A percentile compares a stretch with the other conserved stretches of the same genome.
These are phyloP conservation scores for Cryptococcus sp. DNA, from an alignment of 1,284 basidiomycete genomes.

Conservation along the genomic window DNA sequence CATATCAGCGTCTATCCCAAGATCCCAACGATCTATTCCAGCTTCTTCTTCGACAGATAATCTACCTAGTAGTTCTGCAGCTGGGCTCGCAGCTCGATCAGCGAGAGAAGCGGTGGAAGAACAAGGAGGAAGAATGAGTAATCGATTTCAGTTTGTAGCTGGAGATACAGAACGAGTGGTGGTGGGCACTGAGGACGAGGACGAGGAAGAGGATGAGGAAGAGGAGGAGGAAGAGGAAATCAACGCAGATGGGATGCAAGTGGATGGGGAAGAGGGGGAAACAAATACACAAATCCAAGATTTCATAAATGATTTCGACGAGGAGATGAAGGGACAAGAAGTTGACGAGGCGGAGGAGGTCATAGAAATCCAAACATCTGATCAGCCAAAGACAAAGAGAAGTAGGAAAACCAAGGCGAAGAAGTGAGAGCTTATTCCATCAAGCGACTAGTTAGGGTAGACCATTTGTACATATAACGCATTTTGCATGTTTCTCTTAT, in stretches of 20 bases:
- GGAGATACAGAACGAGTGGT: not conserved
- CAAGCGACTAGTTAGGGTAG: too few species aligned
- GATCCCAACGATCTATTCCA: slow-evolving; percentile 14
- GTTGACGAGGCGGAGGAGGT: not conserved
- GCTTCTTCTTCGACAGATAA: slow-evolving; percentile 7
- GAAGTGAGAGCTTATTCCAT: not conserved
- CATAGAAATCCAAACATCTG: not conserved
- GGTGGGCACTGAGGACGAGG: not conserved
- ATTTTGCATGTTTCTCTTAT: not conserved
- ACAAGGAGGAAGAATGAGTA: slow-evolving; percentile 1
- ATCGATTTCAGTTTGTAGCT: not conserved
- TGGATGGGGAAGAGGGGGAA: not conserved
- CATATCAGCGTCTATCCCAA: slow-evolving; percentile 29
- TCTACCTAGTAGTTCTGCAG: slow-evolving; percentile 9
- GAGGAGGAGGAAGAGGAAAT: slow-evolving; percentile 4
- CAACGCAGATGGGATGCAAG: slow-evolving; percentile 5
- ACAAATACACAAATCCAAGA: slow-evolving; percentile 5
- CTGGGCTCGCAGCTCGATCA: slow-evolving; percentile 9
- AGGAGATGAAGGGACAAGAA: slow-evolving; percentile 9
- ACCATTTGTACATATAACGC: not conserved
- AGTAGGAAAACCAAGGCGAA: not conserved
- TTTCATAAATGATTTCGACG: slow-evolving; percentile 14
- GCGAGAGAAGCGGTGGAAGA: slow-evolving; percentile 13
- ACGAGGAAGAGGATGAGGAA: slow-evolving; percentile 4
- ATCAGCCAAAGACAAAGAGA: not conserved